These are phyloP conservation scores for Cryptococcus jaspeensis DNA, from an alignment of 1,284 basidiomycete genomes.

Conservation along the genomic window DNA sequence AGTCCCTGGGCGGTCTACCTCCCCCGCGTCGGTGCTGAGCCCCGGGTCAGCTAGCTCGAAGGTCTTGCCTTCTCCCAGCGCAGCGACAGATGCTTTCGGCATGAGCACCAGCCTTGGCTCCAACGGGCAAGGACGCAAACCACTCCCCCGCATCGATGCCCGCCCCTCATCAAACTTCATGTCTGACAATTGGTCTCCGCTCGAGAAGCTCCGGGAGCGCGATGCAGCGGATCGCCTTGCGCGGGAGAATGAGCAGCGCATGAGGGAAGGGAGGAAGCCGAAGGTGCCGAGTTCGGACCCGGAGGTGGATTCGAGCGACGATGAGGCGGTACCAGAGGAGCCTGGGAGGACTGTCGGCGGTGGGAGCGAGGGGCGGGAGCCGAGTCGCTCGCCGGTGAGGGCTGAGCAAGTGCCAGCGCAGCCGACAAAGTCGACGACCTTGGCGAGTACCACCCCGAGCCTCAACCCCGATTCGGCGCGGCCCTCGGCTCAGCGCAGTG, in stretches of 20 bases:
- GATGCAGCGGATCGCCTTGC: not conserved
- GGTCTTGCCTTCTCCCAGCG: not conserved
- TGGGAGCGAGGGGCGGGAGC: too few relatives aligned
- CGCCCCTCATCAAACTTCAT: slow-evolving; percentile 30
- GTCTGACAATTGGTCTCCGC: slow-evolving; percentile 38
- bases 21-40: slow-evolving; percentile 7
- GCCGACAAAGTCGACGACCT: slow-evolving; percentile 11
- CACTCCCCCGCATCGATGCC: slow-evolving; percentile 16
- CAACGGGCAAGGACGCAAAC: not conserved
- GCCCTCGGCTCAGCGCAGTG: not conserved
- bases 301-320: slow-evolving; percentile 37
- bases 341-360: not conserved
- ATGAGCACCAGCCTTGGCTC: not conserved
- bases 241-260: not conserved
- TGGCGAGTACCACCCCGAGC: not conserved
- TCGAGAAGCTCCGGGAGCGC: slow-evolving; percentile 16
- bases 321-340: slow-evolving; percentile 37
- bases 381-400: too few relatives aligned
- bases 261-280: not conserved
- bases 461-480: not conserved
- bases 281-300: not conserved
- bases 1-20: slow-evolving; percentile 14
- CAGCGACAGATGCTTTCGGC: not conserved
- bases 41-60: not conserved
- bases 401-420: not conserved